A percentile compares a stretch with the other conserved stretches of the same genome.
Evolutionary conservation across 108 stramenopile genomes (phyloP).

Genomic region (Nannochloropsis gaditana): DNA sequence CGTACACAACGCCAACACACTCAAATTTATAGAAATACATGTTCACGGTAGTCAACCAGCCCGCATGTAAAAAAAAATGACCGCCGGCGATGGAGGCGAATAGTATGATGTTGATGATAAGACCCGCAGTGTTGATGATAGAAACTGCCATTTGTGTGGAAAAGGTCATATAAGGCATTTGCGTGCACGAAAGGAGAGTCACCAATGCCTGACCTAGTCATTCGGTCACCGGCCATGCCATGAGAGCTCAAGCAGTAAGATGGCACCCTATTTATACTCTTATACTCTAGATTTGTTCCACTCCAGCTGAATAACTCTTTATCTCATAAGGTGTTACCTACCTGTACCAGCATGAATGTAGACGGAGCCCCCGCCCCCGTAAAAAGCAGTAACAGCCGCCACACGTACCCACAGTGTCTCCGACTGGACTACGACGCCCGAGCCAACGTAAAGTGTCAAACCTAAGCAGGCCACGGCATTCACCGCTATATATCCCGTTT

Average conservation of each 20-base stretch:
- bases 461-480: background rate
- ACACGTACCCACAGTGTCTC: background rate
- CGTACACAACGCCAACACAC: background rate
- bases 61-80: background rate
- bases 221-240: too few relatives aligned
- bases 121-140: background rate
- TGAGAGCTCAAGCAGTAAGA: too few relatives aligned
- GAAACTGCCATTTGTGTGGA: background rate
- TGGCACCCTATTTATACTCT: too few relatives aligned
- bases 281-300: too few relatives aligned
- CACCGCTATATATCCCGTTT: background rate
- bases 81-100: background rate
- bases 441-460: background rate
- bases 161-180: too few relatives aligned
- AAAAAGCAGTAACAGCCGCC: background rate
- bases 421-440: background rate
- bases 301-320: background rate
- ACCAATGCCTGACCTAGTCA: too few relatives aligned
- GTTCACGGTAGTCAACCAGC: background rate
- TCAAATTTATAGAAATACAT: background rate
- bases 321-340: background rate
- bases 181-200: too few relatives aligned
- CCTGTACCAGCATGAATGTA: background rate
- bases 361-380: background rate
- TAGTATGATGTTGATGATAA: background rate